Evolutionary conservation across 257 asterid genomes (phyloP).

Genomic region (Jacaranda copaia): DNA sequence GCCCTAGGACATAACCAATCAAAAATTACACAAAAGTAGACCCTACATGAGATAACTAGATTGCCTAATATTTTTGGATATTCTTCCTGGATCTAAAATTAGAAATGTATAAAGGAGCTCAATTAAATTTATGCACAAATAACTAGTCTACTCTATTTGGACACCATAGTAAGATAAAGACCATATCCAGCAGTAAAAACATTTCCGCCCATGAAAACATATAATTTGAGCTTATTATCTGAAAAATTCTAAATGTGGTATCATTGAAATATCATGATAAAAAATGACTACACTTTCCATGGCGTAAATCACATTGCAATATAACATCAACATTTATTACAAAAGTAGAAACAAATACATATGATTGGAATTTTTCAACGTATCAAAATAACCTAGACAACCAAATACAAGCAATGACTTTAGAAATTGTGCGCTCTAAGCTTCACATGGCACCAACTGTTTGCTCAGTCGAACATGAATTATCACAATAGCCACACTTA

Average conservation of each 20-base stretch:
- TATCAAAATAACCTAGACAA: background rate
- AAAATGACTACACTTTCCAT: background rate
- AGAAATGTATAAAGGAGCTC: background rate
- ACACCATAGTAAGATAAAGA: background rate
- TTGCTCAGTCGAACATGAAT: too few species aligned
- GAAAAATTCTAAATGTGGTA: background rate
- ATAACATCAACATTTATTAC: background rate
- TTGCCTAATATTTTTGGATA: background rate
- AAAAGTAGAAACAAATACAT: background rate
- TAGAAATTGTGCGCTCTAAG: too few species aligned
- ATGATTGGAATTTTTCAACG: background rate
- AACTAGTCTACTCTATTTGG: background rate
- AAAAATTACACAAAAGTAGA: slow-evolving; percentile 21
- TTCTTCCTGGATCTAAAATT: slow-evolving; percentile 6
- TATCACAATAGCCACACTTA: background rate
- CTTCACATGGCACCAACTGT: too few species aligned
- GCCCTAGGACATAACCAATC: slow-evolving; percentile 54
- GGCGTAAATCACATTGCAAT: background rate
- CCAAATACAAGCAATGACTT: background rate
- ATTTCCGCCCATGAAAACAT: background rate
- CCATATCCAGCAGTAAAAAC: background rate
- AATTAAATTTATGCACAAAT: background rate
- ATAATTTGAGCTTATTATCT: background rate
- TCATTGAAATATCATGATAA: background rate
- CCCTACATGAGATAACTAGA: background rate